Percentiles rank a stretch among this genome's conserved stretches.
These are phyloP conservation scores for Zygosaccharomyces kombuchaensis DNA, from an alignment of 805 yeast species.

Conservation along the genomic window DNA sequence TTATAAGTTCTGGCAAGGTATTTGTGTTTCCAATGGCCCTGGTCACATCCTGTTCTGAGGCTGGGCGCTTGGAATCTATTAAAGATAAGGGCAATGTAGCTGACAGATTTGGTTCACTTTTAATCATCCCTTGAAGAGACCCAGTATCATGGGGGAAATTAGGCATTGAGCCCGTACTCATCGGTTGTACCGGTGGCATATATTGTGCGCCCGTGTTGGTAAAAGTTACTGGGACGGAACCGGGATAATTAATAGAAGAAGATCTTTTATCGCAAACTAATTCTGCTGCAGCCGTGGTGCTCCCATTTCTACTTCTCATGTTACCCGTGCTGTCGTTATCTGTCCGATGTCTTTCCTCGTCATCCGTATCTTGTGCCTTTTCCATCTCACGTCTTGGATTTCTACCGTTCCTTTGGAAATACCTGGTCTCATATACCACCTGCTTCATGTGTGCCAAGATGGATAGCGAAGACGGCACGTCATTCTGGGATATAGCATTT, in stretches of 20 bases:
- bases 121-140: slow-evolving; percentile 5
- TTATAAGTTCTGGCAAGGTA: slow-evolving; percentile 17
- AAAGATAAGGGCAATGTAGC: slow-evolving; percentile 1
- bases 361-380: slow-evolving; percentile 11
- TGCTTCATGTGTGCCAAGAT: slow-evolving; percentile 24
- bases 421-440: slow-evolving; percentile 19
- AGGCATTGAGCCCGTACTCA: slow-evolving; percentile 9
- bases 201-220: slow-evolving; percentile 1
- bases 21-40: slow-evolving; percentile 19
- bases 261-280: slow-evolving; percentile 3
- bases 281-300: slow-evolving; percentile 6
- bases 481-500: slow-evolving; percentile 23
- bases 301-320: slow-evolving; percentile 12
- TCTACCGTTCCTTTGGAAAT: slow-evolving; percentile 27
- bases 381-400: slow-evolving; percentile 24
- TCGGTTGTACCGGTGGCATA: slow-evolving; percentile 1
- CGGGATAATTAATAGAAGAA: slow-evolving; percentile 6
- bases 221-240: slow-evolving; percentile 7
- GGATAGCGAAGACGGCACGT: slow-evolving; percentile 19
- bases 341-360: slow-evolving; percentile 14
- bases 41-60: slow-evolving; percentile 6
- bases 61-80: slow-evolving; percentile 1
- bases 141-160: slow-evolving; percentile 6
- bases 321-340: slow-evolving; percentile 7
- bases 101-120: slow-evolving; percentile 5